These are phyloP conservation scores for Ustilago sp. DNA, from an alignment of 1,284 basidiomycete genomes.

Conservation along the genomic window DNA sequence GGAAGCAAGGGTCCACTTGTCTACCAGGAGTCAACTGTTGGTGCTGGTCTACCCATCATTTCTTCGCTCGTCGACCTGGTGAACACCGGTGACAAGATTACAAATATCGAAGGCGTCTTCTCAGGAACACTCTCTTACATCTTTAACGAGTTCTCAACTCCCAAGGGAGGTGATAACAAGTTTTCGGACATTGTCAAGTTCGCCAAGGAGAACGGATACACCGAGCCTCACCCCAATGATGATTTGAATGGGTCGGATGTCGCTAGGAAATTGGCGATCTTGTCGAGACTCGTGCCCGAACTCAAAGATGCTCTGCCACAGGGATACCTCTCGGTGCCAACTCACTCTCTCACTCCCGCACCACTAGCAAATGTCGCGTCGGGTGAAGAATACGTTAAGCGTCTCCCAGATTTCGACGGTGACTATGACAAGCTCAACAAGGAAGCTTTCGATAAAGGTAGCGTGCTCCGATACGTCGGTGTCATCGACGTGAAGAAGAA, in stretches of 20 bases:
- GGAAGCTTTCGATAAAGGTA: slow-evolving; percentile 81
- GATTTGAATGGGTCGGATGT: slow-evolving; percentile 97
- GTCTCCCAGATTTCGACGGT: slow-evolving; percentile 85
- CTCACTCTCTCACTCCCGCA: slow-evolving; percentile 85
- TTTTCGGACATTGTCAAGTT: slow-evolving; percentile 91
- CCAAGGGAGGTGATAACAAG: slow-evolving; percentile 71
- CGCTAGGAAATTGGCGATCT: slow-evolving; percentile 94
- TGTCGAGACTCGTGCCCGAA: slow-evolving; percentile 75
- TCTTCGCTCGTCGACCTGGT: slow-evolving; percentile 91
- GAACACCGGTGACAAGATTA: slow-evolving; percentile 85
- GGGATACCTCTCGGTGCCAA: slow-evolving; percentile 84
- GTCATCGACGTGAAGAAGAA: slow-evolving; percentile 85
- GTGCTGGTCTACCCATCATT: slow-evolving; percentile 93
- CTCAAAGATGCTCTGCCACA: slow-evolving; percentile 72
- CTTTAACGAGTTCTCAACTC: slow-evolving; percentile 86
- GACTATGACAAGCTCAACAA: slow-evolving; percentile 82
- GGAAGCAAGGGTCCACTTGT: slow-evolving; percentile 74
- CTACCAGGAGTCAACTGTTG: slow-evolving; percentile 93
- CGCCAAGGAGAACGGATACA: slow-evolving; percentile 93
- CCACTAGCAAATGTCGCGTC: slow-evolving; percentile 76
- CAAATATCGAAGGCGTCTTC: slow-evolving; percentile 79
- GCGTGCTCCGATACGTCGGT: slow-evolving; percentile 92
- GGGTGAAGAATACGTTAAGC: slow-evolving; percentile 78
- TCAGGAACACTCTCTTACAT: slow-evolving; percentile 98
- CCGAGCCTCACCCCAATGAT: slow-evolving; percentile 96